Base-by-base conservation (phyloP, 2,329 filamentous ascomycete species). In the Aspergillus chevalieri region DNA sequence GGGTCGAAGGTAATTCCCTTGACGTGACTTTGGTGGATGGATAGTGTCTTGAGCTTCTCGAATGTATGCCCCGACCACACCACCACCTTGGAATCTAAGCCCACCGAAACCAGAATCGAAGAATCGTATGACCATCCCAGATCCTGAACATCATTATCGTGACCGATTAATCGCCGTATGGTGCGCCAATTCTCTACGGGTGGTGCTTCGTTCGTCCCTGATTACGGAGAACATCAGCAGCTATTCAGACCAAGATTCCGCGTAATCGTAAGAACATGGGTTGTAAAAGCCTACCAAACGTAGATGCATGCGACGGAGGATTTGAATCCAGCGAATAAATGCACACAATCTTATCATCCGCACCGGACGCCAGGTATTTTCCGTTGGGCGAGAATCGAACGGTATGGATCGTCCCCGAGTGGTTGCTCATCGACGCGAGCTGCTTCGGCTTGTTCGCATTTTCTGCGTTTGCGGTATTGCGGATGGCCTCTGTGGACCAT, bases 1-100 rank as follows among this genome's bases (percentile, higher is more conserved):
- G 93, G 93, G 65, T 98, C 93, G 65, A 98, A 98, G 0, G 92
- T 95, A 62, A 98, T 94, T 54, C 94, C 93, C 69, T 98, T 98
- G 74, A 98, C 93, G 67, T 97, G 94, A 67, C 90, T 96, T 68
- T 95, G 89, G 70, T 98, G 93, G 51, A 91, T 86, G 2, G 90
- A 84, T 4, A 98, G 75, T 3, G 89, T 92, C 78, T 97, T 97
- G 57, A 98, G 79, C 74, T 95, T 97, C 74, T 98, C 93, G 60
- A 98, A 98, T 0, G 91, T 97, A 70, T 94, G 87, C 1, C 93
- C 94, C 1, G 92, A 97, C 93, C 93, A 98, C 19, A 98, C 87
- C 8, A 98, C 93, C 12, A 98, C 86, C 72, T 98, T 98, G 41
- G 93, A 97, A 71, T 98, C 93, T 58, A 98, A 75, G 1, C 93